Evolutionary conservation across 2,329 filamentous ascomycete genomes (phyloP), one percentile per base, ranked within the genome.

Genomic region (Didymella lethalis): DNA sequence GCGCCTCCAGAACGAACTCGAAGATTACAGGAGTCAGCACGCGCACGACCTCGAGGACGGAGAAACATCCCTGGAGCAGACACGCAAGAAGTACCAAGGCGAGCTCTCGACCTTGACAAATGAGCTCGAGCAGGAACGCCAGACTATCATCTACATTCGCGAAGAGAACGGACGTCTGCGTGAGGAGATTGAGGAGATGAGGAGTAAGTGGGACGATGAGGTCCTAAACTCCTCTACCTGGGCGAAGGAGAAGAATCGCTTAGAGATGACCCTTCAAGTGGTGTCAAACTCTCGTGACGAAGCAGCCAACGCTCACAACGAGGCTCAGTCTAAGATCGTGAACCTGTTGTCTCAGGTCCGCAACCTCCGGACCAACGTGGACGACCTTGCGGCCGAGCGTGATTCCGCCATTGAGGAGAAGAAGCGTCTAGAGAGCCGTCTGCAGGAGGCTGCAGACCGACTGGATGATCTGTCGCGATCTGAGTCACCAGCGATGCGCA

Each of bases 31-130:
- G 60, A 96, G 89, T 74, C 93, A 97, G 78, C 88, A 94, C 46
- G 93, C 93, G 57, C 96, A 96, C 77, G 95, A 98, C 70, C 91
- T 98, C 55, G 95, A 98, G 77, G 94, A 99, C 78, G 97, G 95
- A 77, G 94, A 98, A 78, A 90, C 90, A 10, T 95, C 91, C 66
- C 91, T 97, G 86, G 95, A 99, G 79, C 94, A 98, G 78, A 97
- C 94, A 43, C 88, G 94, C 71, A 95, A 94, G 83, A 99, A 98
- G 83, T 99, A 98, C 75, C 95, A 98, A 75, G 86, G 89, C 41
- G 94, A 99, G 77, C 92, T 97, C 74, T 90, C 92, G 16, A 90
- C 90, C 4, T 82, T 98, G 48, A 95, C 91, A 51, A 93, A 93
- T 69, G 95, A 99, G 78, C 87, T 99, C 26, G 94, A 98, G 74